These are phyloP conservation scores for Thuidium tamariscinum DNA, from an alignment of 225 moss, liverwort and hornwort species.

Conservation along the genomic window DNA sequence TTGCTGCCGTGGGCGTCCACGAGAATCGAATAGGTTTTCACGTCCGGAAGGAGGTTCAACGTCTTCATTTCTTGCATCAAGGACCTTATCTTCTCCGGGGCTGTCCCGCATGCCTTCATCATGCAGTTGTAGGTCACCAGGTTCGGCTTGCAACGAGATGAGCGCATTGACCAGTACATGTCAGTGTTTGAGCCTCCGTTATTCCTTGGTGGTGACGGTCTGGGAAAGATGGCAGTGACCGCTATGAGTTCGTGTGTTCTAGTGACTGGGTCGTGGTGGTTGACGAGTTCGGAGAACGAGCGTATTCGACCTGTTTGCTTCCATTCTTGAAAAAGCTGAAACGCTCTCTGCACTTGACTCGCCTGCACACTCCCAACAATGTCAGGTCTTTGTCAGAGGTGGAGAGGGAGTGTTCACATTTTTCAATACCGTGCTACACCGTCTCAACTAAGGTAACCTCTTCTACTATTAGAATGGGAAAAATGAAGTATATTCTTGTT, in stretches of 20 bases:
- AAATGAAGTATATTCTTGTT: not conserved
- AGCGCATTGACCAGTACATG: conserved; percentile 1
- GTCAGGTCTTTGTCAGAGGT: not conserved
- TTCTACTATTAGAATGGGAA: not conserved
- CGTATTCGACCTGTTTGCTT: conserved; percentile 65
- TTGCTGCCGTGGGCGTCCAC: conserved; percentile 66
- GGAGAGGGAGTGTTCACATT: not conserved
- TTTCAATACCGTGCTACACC: not conserved
- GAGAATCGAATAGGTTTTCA: conserved; percentile 72
- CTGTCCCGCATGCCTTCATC: conserved; percentile 65
- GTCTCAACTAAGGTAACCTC: not conserved
- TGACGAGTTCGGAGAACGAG: conserved; percentile 30
- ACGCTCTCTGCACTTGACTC: conserved; percentile 76
- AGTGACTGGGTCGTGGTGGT: conserved; percentile 10
- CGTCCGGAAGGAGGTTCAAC: conserved; percentile 44
- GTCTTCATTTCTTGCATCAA: conserved; percentile 55
- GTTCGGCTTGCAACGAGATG: conserved; percentile 51
- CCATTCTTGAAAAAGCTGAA: conserved; percentile 86
- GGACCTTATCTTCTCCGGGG: conserved; percentile 34
- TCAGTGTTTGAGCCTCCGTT: not conserved
- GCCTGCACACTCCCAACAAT: conserved; percentile 40
- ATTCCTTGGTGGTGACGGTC: not conserved
- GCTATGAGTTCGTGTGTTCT: conserved; percentile 35
- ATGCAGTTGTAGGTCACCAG: conserved; percentile 80
- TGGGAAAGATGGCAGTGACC: conserved; percentile 1